These are phyloP conservation scores for Phytophthora idaei DNA, from an alignment of 352 stramenopile species.

Conservation along the genomic window DNA sequence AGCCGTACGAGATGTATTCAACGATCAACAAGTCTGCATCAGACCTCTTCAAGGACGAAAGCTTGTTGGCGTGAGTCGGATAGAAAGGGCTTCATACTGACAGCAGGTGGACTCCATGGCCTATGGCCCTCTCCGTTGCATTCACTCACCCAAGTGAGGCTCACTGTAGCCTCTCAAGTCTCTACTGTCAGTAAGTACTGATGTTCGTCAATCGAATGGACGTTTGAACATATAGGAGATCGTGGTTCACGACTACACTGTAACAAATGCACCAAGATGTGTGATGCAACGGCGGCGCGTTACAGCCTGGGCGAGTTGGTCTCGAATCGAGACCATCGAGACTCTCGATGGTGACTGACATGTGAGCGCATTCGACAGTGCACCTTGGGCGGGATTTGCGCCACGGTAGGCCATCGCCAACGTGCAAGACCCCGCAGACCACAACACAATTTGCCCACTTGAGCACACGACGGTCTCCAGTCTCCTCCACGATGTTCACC, in stretches of 20 bases:
- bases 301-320: constrained; percentile 26
- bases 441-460: constrained; percentile 22
- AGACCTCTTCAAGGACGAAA: constrained; percentile 1
- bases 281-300: constrained; percentile 20
- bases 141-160: constrained; percentile 7
- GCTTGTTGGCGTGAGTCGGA: constrained; percentile 18
- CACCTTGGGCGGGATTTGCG: constrained; percentile 23
- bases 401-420: neutral
- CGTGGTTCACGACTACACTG: too few relatives aligned
- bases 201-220: constrained; percentile 13
- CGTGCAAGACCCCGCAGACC: neutral
- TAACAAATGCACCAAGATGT: constrained; percentile 23
- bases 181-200: neutral
- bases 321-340: neutral
- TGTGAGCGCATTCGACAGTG: neutral
- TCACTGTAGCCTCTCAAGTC: neutral
- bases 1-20: too few relatives aligned
- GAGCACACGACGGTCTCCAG: constrained; percentile 6
- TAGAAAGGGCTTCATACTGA: constrained; percentile 17
- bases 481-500: constrained; percentile 15
- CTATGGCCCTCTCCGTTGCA: constrained; percentile 14
- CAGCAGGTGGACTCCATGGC: constrained; percentile 2
- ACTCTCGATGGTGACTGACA: constrained; percentile 6
- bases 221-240: neutral
- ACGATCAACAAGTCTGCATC: neutral